Evolutionary conservation across 78 protist species (phyloP).

Genomic region (Dictyostelium citrinum): DNA sequence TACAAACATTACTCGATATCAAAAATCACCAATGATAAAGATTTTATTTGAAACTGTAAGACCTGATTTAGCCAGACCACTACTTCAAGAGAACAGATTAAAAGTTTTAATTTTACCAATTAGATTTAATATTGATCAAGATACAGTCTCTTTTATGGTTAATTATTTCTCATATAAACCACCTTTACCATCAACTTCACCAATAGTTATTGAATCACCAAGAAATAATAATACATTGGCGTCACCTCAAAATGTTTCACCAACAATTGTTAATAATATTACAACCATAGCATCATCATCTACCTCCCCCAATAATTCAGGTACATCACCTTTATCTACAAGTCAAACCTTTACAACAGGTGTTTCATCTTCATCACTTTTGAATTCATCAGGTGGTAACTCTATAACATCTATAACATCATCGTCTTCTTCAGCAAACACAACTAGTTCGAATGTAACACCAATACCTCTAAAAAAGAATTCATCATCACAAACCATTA

Average conservation of each 20-base stretch:
- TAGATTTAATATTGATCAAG: slow-evolving; percentile 70
- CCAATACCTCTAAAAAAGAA: not conserved
- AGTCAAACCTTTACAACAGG: not conserved
- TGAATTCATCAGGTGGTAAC: not conserved
- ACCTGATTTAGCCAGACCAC: slow-evolving; percentile 55
- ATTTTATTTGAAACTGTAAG: slow-evolving; percentile 55
- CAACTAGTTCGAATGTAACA: not conserved
- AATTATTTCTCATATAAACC: slow-evolving; percentile 31
- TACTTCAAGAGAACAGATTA: slow-evolving; percentile 55
- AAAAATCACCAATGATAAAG: slow-evolving; percentile 66
- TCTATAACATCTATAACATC: not conserved
- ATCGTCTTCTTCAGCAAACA: not conserved
- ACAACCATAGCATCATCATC: not conserved
- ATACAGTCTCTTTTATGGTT: slow-evolving; percentile 33
- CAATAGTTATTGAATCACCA: not conserved
- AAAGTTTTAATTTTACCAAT: slow-evolving; percentile 65
- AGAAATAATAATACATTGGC: not conserved
- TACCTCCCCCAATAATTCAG: not conserved
- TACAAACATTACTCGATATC: slow-evolving; percentile 52
- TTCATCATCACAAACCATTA: slow-evolving; percentile 1
- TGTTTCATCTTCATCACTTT: not conserved
- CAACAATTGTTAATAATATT: not conserved
- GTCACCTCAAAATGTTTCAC: not conserved
- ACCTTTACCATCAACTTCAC: not conserved
- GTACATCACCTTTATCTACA: not conserved